Percentiles rank a stretch among this genome's conserved stretches.
Conservation (phyloP, 2,329 filamentous ascomycete species). For the Fusarium sp. region DNA sequence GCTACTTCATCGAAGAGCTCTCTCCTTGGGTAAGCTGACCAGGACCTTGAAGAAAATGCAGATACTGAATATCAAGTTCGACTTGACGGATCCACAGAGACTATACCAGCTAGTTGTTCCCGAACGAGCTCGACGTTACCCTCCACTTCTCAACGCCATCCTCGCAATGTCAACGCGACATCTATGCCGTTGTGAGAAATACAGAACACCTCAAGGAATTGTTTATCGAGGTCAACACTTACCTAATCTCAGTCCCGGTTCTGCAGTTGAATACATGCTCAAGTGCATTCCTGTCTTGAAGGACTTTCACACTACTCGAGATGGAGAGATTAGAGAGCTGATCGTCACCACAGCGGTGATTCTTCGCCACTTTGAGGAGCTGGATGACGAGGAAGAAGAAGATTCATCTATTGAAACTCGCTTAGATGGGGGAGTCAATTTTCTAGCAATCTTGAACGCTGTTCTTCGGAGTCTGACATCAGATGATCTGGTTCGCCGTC, state of each 20-base stretch:
- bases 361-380: slow-evolving; percentile 39
- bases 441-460: slow-evolving; percentile 35
- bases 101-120: slow-evolving; percentile 34
- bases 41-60: accelerated
- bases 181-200: slow-evolving; percentile 23
- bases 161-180: slow-evolving; percentile 34
- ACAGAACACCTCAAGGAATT: slow-evolving; percentile 16
- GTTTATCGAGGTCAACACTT: slow-evolving; percentile 36
- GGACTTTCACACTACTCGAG: slow-evolving; percentile 35
- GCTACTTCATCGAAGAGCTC: slow-evolving; percentile 39
- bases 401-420: neutral
- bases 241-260: slow-evolving; percentile 3
- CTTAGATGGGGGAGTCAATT: slow-evolving; percentile 25
- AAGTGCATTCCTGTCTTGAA: slow-evolving; percentile 39
- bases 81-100: slow-evolving; percentile 31
- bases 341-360: slow-evolving; percentile 38
- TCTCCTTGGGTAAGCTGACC: slow-evolving; percentile 30
- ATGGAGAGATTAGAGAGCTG: slow-evolving; percentile 36
- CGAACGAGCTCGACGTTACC: slow-evolving; percentile 32
- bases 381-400: slow-evolving; percentile 40
- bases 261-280: slow-evolving; percentile 43
- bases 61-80: slow-evolving; percentile 11
- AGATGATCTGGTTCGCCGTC: slow-evolving; percentile 22
- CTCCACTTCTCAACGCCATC: slow-evolving; percentile 34
- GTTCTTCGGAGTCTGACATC: slow-evolving; percentile 37